Evolutionary conservation across 1,284 basidiomycete species (phyloP).

Genomic region (Polyporus tsugae): DNA sequence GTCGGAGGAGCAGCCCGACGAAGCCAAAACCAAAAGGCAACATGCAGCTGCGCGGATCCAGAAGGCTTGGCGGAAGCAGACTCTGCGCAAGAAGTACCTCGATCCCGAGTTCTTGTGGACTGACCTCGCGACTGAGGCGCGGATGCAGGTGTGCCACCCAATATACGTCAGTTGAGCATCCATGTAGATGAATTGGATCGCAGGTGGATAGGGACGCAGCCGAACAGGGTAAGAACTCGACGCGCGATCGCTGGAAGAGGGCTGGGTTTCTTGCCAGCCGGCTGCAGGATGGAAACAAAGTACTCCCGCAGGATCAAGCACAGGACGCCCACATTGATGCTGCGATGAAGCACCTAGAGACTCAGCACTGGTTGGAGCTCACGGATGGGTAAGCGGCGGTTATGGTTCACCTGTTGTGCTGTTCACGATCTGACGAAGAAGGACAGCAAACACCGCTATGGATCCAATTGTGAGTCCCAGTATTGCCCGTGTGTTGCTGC

Average conservation of each 20-base stretch:
- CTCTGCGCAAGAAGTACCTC: conserved; percentile 38
- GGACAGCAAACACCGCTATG: conserved; percentile 72
- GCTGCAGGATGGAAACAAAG: conserved; percentile 53
- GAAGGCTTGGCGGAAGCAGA: conserved; percentile 42
- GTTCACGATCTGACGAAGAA: neutral
- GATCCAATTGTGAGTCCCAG: conserved; percentile 58
- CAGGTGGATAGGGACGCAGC: conserved; percentile 53
- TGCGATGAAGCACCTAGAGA: conserved; percentile 58
- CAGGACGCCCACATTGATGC: conserved; percentile 38
- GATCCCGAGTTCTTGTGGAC: conserved; percentile 52
- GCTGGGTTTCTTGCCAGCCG: conserved; percentile 51
- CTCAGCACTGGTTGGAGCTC: conserved; percentile 72
- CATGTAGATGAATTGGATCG: neutral
- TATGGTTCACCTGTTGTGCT: neutral
- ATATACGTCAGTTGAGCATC: conserved; percentile 4
- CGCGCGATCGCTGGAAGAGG: conserved; percentile 55
- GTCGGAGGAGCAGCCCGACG: neutral
- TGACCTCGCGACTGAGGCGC: conserved; percentile 50
- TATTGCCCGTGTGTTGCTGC: neutral
- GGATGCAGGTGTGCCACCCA: conserved; percentile 46
- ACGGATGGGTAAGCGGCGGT: conserved; percentile 60
- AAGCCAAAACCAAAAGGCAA: conserved; percentile 18
- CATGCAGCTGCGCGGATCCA: conserved; percentile 43
- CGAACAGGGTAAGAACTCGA: conserved; percentile 52
- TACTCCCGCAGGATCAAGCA: conserved; percentile 44